These are phyloP conservation scores for Closterium sp. DNA, from an alignment of 139 green algal species.

Conservation along the genomic window DNA sequence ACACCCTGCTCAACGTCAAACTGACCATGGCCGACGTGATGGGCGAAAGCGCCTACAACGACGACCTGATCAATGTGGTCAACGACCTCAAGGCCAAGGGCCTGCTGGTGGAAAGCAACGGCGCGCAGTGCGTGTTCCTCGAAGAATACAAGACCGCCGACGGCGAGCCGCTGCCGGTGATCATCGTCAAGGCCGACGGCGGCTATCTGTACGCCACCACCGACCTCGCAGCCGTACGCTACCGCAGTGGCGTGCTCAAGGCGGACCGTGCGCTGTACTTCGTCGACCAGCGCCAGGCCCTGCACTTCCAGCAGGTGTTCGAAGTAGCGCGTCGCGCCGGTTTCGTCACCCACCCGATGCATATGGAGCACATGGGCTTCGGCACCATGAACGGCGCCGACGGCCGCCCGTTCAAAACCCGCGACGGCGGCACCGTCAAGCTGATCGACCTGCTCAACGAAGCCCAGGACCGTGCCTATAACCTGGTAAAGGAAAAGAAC, in stretches of 20 bases:
- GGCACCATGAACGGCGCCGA: too few relatives aligned
- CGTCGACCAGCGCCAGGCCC: constrained; percentile 84
- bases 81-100: constrained; percentile 65
- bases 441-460: constrained; percentile 92
- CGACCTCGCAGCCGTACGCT: constrained; percentile 80
- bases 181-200: constrained; percentile 91
- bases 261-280: constrained; percentile 94
- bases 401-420: constrained; percentile 69
- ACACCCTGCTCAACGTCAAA: constrained; percentile 72
- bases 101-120: constrained; percentile 72
- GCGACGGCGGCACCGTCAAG: constrained; percentile 63
- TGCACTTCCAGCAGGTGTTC: constrained; percentile 87
- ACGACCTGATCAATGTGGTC: constrained; percentile 71
- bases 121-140: constrained; percentile 62
- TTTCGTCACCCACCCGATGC: too few relatives aligned
- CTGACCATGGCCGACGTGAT: constrained; percentile 81
- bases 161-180: constrained; percentile 70
- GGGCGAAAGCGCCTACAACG: constrained; percentile 93
- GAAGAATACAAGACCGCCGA: constrained; percentile 51
- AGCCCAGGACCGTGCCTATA: constrained; percentile 53
- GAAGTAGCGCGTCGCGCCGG: constrained; percentile 64
- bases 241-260: constrained; percentile 78
- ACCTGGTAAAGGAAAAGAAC: not conserved
- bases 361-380: too few relatives aligned
- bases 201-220: constrained; percentile 91